Conservation (phyloP, 2,329 filamentous ascomycete species). For the Dothideomycetes sp. region DNA sequence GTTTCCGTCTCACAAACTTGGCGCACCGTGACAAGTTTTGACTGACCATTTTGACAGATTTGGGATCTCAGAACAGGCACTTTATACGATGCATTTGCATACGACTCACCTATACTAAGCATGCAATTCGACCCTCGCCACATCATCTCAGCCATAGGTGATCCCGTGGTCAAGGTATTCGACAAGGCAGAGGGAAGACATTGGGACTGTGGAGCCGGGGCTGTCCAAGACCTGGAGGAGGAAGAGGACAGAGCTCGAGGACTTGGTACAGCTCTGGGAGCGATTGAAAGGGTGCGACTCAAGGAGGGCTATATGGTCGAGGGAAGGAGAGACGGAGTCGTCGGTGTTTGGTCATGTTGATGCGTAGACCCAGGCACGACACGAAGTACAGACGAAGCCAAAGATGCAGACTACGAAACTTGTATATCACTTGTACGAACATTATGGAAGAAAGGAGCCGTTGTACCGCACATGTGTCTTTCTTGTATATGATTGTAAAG, state of each 20-base stretch:
- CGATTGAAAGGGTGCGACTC: slow-evolving; percentile 75
- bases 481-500: too few relatives aligned
- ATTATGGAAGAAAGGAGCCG: too few relatives aligned
- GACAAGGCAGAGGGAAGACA: slow-evolving; percentile 93
- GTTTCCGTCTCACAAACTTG: slow-evolving; percentile 25
- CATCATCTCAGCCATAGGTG: slow-evolving; percentile 82
- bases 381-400: too few relatives aligned
- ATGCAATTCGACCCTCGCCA: slow-evolving; percentile 95
- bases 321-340: slow-evolving; percentile 73
- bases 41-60: slow-evolving; percentile 50
- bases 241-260: slow-evolving; percentile 45
- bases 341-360: slow-evolving; percentile 81
- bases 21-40: neutral
- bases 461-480: too few relatives aligned
- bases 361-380: too few relatives aligned
- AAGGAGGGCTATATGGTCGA: slow-evolving; percentile 92
- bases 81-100: slow-evolving; percentile 92
- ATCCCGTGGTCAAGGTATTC: slow-evolving; percentile 94
- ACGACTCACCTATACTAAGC: slow-evolving; percentile 80
- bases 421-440: too few relatives aligned
- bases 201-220: slow-evolving; percentile 89
- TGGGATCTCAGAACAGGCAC: slow-evolving; percentile 96
- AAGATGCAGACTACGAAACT: too few relatives aligned
- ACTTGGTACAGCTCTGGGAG: slow-evolving; percentile 22
- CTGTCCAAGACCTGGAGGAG: slow-evolving; percentile 26